Evolutionary conservation across 2,329 filamentous ascomycete species (phyloP), one percentile per base, ranked within the genome.

Genomic region (Sclerotinia nivalis): DNA sequence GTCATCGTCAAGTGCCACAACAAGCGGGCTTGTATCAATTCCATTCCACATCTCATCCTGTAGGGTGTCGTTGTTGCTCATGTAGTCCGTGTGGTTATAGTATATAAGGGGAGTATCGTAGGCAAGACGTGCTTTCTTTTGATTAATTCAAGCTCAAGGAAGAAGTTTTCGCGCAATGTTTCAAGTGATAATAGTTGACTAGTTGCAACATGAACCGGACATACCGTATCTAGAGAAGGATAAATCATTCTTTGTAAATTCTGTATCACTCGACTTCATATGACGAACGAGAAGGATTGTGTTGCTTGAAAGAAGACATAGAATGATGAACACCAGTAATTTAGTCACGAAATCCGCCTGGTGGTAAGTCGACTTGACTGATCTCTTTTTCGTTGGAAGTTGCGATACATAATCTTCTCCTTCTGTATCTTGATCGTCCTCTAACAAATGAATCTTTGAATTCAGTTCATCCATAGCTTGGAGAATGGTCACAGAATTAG

Each of bases 51-150:
- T 20, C n/a, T 59, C 40, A 59, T 68, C 28, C 20, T 47, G 37
- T 9, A 59, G 54, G 9, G 66, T 68, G 22, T 59, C n/a, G 47
- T 68, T 68, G 20, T 66, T 34, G 47, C 64, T 66, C 50, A 54
- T 50, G 20, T 66, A 66, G 15, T 66, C 28, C 13, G 50, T 66
- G 50, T 66, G 50, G 10, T 50, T 66, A 28, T 66, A 52, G 64
- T 66, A 66, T 54, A 45, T 66, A 28, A 37, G 50, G 12, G 64
- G 64, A 9, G 64, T 66, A 8, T 66, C 64, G 37, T 66, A 66
- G 9, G 37, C 22, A n/a, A 66, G 28, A 37, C 28, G 40, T 22
- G 50, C 50, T 66, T 31, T 55, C 25, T 9, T 3, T 4, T 55
- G 15, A 55, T 31, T 15, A 55, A 28, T 55, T 20, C 25, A 28